Evolutionary conservation across 2,329 filamentous ascomycete genomes (phyloP).

Genomic region (Venturia nashicola): DNA sequence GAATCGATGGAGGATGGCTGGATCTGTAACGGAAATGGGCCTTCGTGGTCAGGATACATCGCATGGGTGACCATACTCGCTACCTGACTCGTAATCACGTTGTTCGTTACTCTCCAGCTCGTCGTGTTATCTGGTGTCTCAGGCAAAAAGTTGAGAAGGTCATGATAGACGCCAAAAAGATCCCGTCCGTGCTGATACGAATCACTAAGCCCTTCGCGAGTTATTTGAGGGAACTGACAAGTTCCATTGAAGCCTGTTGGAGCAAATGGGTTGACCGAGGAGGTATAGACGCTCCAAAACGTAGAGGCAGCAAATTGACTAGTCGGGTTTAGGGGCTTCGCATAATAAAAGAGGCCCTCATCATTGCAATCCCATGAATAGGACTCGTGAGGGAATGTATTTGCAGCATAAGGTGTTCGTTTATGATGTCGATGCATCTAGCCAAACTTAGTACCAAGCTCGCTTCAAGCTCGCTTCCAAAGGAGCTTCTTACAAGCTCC

Average conservation of each 20-base stretch:
- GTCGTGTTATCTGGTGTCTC: constrained; percentile 34
- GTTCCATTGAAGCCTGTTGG: constrained; percentile 57
- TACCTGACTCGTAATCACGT: constrained; percentile 71
- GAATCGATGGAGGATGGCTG: constrained; percentile 51
- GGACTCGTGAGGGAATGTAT: constrained; percentile 62
- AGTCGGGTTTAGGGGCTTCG: constrained; percentile 38
- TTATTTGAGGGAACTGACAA: constrained; percentile 76
- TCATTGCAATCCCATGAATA: constrained; percentile 65
- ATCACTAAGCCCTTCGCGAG: constrained; percentile 57
- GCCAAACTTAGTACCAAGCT: not conserved
- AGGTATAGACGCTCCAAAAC: constrained; percentile 55
- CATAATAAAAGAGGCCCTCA: constrained; percentile 58
- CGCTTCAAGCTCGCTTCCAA: not conserved
- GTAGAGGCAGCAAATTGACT: constrained; percentile 40
- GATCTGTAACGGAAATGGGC: constrained; percentile 27
- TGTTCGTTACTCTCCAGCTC: constrained; percentile 64
- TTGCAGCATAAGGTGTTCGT: constrained; percentile 66
- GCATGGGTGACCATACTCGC: constrained; percentile 61
- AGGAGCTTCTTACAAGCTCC: constrained; percentile 45
- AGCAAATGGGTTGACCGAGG: constrained; percentile 52
- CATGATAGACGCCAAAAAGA: constrained; percentile 63
- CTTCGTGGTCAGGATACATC: constrained; percentile 42
- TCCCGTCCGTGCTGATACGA: constrained; percentile 67
- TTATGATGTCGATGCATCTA: constrained; percentile 76
- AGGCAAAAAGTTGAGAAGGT: constrained; percentile 56